Base-by-base conservation (phyloP, 805 yeast genomes). In the Starmerella bombi region DNA sequence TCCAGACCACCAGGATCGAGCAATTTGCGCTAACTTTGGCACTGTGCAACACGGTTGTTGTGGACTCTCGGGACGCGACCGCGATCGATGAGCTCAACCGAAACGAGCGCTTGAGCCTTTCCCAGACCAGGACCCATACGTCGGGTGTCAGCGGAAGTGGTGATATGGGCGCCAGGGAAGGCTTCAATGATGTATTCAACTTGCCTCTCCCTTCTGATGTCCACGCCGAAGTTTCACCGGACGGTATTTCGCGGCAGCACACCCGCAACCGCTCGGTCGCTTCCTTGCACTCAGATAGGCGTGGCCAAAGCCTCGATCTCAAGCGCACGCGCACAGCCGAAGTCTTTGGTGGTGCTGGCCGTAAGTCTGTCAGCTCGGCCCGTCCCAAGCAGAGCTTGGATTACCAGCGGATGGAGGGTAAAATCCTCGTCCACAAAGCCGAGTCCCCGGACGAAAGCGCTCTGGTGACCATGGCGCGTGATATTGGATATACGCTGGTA, bases 371-470 rank as follows among this genome's bases (percentile, higher is more conserved):
- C 15, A 38, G 45, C 28, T 38, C 43, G 7, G 44, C 44, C 16
- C 41, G 44, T 3, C 44, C 44, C 19, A 41, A 34, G 33, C 38
- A 37, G 12, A 34, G 31, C 16, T 9, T 32, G 4, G 44, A 41
- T 23, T 41, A 37, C 23, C 34, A 38, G 7, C 63, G 62, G 35
- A 55, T 54, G 2, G 59, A 54, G 10, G 50, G 54, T n/a, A 56
- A 55, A 7, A 54, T 59, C 25, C 56, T 74, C 32, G 66, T 66
- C 22, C 77, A 73, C 60, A 77, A 79, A 51, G 86, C 88, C 1
- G 86, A 80, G 54, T 77, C 85, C 7, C 93, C 93, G 0, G 93
- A 80, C 61, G 93, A 80, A 57, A 74, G 78, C 32, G 86, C 91
- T 1, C 65, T 80, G 40, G 88, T 81, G n/a, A 65, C 78, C 2